These are phyloP conservation scores for Alisma plantagoaquatica DNA, from an alignment of 106 monocot genomes.

Conservation along the genomic window DNA sequence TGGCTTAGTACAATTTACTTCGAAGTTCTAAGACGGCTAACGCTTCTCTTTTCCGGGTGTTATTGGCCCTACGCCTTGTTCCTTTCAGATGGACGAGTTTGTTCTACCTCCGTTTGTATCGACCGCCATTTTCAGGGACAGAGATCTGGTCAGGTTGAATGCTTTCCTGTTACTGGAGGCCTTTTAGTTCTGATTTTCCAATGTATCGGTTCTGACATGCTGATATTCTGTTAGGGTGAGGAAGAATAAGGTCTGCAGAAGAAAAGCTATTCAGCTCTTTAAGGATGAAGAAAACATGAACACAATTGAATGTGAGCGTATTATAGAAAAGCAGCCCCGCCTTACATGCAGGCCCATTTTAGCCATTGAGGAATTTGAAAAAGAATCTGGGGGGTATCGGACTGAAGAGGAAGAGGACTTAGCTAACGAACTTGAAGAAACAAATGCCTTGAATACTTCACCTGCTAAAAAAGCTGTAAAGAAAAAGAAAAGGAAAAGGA, in stretches of 20 bases:
- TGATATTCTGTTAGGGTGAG: no score
- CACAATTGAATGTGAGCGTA: not conserved
- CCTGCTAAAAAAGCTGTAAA: constrained; percentile 1
- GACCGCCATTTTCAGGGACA: constrained; percentile 52
- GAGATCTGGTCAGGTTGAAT: constrained; percentile 56
- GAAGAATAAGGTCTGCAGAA: no score
- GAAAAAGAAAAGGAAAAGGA: constrained; percentile 25
- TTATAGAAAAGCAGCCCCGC: constrained; percentile 11
- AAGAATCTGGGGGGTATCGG: constrained; percentile 15
- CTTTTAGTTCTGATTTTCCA: no score
- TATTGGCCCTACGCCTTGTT: not conserved
- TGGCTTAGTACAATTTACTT: no score
- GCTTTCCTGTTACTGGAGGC: no score
- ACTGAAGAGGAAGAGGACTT: constrained; percentile 21
- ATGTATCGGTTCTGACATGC: no score
- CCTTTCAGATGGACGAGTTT: constrained; percentile 74
- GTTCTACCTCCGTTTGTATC: constrained; percentile 69
- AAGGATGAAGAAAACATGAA: no score
- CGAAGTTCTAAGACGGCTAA: no score
- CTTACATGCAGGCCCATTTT: constrained; percentile 9
- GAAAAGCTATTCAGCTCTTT: no score
- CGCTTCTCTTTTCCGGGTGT: no score
- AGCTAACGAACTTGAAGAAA: constrained; percentile 2
- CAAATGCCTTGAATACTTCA: not conserved
- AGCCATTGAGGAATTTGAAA: constrained; percentile 10